Percentiles rank a stretch among this genome's conserved stretches.
Evolutionary conservation across 495 filamentous ascomycete genomes (phyloP).

Genomic region (Hyaloscypha finlandica): DNA sequence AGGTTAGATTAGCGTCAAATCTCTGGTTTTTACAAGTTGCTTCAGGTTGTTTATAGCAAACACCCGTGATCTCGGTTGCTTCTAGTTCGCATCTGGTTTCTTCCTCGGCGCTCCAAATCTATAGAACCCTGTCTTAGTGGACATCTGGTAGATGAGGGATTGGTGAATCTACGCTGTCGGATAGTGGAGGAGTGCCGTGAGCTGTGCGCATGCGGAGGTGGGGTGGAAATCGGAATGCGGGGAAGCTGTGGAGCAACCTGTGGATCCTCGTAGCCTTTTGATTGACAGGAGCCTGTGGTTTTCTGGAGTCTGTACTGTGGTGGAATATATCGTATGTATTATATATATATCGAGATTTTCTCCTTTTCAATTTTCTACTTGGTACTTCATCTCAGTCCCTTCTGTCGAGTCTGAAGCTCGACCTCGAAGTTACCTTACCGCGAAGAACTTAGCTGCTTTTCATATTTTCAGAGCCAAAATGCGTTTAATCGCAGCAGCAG

Average conservation of each 20-base stretch:
- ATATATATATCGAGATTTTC: not conserved
- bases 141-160: not conserved
- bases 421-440: not conserved
- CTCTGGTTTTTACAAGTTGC: no score
- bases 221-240: slow-evolving; percentile 2
- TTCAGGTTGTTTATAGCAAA: not conserved
- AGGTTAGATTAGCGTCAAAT: no score
- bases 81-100: not conserved
- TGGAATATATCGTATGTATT: not conserved
- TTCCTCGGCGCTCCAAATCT: not conserved
- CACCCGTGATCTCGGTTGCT: not conserved
- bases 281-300: not conserved
- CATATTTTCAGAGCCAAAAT: slow-evolving; percentile 1
- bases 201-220: slow-evolving; percentile 1
- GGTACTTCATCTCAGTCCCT: not conserved
- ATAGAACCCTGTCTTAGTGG: slow-evolving; percentile 1
- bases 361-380: slow-evolving; percentile 1
- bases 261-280: not conserved
- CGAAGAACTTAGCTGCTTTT: not conserved
- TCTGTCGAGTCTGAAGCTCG: not conserved
- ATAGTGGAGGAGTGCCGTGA: slow-evolving; percentile 2
- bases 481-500: not conserved
- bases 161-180: not conserved
- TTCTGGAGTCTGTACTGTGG: not conserved
- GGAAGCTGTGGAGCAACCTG: not conserved